phyloP scores from a whole-genome alignment of 2,329 filamentous ascomycete genomes.

The Gremmenia infestans region DNA sequence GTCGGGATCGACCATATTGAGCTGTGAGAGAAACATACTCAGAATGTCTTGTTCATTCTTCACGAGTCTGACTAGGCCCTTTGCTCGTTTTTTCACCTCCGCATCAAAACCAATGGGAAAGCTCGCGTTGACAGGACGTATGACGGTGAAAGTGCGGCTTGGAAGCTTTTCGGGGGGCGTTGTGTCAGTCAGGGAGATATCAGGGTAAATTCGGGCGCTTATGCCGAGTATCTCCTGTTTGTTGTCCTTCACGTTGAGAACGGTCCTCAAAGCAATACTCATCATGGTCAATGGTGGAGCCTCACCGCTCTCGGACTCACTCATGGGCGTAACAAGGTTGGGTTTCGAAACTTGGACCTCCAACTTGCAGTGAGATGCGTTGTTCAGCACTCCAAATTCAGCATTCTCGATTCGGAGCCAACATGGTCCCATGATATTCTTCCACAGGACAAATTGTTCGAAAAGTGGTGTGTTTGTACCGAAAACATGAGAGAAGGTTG shows the following conservation, averaged over 20 bases:
- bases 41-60: slow-evolving; percentile 82
- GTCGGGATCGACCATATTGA: slow-evolving; percentile 86
- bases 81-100: slow-evolving; percentile 64
- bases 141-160: slow-evolving; percentile 85
- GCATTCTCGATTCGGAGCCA: slow-evolving; percentile 89
- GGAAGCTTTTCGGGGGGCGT: slow-evolving; percentile 84
- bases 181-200: slow-evolving; percentile 80
- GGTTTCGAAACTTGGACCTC: slow-evolving; percentile 81
- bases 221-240: slow-evolving; percentile 94
- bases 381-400: slow-evolving; percentile 79
- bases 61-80: slow-evolving; percentile 72
- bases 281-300: slow-evolving; percentile 89
- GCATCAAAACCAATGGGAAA: slow-evolving; percentile 87
- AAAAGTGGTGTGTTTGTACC: slow-evolving; percentile 91
- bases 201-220: slow-evolving; percentile 88
- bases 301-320: slow-evolving; percentile 75
- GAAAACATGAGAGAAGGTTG: slow-evolving; percentile 93
- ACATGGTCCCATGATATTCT: slow-evolving; percentile 97
- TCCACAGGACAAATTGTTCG: slow-evolving; percentile 97
- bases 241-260: slow-evolving; percentile 86
- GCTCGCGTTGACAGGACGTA: slow-evolving; percentile 69
- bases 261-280: slow-evolving; percentile 84
- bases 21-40: slow-evolving; percentile 81
- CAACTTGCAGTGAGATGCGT: slow-evolving; percentile 94
- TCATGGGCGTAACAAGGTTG: slow-evolving; percentile 65